These are phyloP conservation scores for Inonotus hispidus DNA, from an alignment of 1,284 basidiomycete species.

Conservation along the genomic window DNA sequence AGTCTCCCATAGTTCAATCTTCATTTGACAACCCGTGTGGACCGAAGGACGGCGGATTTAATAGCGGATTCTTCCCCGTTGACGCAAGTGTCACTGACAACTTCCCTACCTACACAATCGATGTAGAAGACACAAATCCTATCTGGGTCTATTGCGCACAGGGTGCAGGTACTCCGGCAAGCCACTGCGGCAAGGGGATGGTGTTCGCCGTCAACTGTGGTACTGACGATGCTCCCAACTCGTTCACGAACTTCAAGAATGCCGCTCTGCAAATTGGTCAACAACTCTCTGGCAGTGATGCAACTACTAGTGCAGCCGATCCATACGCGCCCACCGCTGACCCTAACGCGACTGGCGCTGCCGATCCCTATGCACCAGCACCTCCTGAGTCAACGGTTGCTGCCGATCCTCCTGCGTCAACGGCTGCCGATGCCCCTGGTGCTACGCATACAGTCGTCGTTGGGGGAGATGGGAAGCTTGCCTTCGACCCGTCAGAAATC, in stretches of 20 bases:
- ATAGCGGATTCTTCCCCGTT: slow-evolving; percentile 55
- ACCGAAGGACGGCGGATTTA: slow-evolving; percentile 42
- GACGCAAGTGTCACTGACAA: slow-evolving; percentile 34
- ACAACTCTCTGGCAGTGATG: slow-evolving; percentile 35
- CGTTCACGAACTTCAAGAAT: slow-evolving; percentile 52
- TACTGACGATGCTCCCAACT: slow-evolving; percentile 43
- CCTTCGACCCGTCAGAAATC: slow-evolving; percentile 47
- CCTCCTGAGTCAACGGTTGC: slow-evolving; percentile 35
- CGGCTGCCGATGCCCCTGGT: slow-evolving; percentile 19
- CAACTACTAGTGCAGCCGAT: slow-evolving; percentile 27
- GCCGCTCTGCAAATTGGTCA: slow-evolving; percentile 46
- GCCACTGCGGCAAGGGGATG: slow-evolving; percentile 60
- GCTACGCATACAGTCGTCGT: slow-evolving; percentile 43
- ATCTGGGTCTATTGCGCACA: slow-evolving; percentile 43
- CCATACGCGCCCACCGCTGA: slow-evolving; percentile 27
- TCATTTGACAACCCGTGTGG: slow-evolving; percentile 49
- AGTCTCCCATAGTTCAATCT: slow-evolving; percentile 38
- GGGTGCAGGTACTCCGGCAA: slow-evolving; percentile 29
- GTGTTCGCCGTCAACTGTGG: slow-evolving; percentile 62
- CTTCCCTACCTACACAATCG: slow-evolving; percentile 32
- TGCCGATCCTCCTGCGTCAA: slow-evolving; percentile 31
- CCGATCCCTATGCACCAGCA: slow-evolving; percentile 21
- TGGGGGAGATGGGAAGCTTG: slow-evolving; percentile 38
- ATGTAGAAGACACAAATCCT: slow-evolving; percentile 35
- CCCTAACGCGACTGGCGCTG: slow-evolving; percentile 21